These are phyloP conservation scores for Pestalotiopsis sp. DNA, from an alignment of 2,329 filamentous ascomycete genomes.

Conservation along the genomic window DNA sequence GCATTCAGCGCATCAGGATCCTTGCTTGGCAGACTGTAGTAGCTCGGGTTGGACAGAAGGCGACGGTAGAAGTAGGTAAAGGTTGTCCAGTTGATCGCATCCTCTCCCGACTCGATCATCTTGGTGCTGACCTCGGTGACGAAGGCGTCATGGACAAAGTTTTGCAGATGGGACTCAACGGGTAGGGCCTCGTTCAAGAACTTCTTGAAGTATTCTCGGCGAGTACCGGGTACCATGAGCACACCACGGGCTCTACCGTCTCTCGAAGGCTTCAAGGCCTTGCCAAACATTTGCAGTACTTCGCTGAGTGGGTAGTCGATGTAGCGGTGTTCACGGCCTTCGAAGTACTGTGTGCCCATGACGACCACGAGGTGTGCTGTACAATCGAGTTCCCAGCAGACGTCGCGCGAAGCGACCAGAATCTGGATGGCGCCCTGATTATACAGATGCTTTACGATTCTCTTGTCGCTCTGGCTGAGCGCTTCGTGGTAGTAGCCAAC, in stretches of 20 bases:
- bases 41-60: conserved; percentile 92
- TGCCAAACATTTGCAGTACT: conserved; percentile 97
- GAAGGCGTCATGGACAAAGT: conserved; percentile 92
- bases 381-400: conserved; percentile 92
- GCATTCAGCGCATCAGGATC: conserved; percentile 93
- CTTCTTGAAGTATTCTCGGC: conserved; percentile 98
- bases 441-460: conserved; percentile 91
- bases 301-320: conserved; percentile 95
- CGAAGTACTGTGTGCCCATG: conserved; percentile 98
- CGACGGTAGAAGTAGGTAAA: conserved; percentile 98
- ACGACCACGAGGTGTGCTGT: conserved; percentile 90
- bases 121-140: conserved; percentile 96
- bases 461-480: conserved; percentile 83
- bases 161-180: conserved; percentile 90
- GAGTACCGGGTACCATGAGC: conserved; percentile 93
- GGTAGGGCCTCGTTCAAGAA: conserved; percentile 95
- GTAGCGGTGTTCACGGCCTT: conserved; percentile 95
- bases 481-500: conserved; percentile 98
- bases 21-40: conserved; percentile 86
- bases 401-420: conserved; percentile 75
- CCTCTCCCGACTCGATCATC: conserved; percentile 92
- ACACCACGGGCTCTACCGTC: conserved; percentile 87
- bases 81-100: conserved; percentile 97
- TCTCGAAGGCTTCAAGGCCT: conserved; percentile 76
- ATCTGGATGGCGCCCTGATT: conserved; percentile 88